Percentiles rank a stretch among this genome's conserved stretches.
Conservation (phyloP, 805 yeast genomes). For the Candida mattraensis region DNA sequence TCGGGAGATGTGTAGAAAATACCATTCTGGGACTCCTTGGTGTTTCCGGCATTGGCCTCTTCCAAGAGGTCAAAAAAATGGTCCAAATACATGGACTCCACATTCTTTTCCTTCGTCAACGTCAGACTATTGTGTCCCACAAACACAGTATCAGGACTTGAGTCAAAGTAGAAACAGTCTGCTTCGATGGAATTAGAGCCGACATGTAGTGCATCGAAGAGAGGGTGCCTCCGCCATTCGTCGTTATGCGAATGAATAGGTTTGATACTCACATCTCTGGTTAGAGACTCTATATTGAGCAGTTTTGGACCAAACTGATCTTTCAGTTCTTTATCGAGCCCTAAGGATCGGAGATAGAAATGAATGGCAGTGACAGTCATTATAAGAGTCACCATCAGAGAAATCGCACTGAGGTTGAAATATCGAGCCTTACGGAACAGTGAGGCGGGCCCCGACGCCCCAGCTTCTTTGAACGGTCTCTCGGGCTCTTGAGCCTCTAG, state of each 20-base stretch:
- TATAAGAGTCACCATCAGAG: constrained; percentile 10
- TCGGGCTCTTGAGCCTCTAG: neutral
- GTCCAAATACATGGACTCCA: constrained; percentile 51
- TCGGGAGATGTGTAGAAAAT: constrained; percentile 44
- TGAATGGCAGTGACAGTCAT: constrained; percentile 11
- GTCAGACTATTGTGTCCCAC: constrained; percentile 61
- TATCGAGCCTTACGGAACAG: constrained; percentile 1
- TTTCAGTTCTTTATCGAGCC: constrained; percentile 10
- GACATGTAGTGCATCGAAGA: constrained; percentile 51
- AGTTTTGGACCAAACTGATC: constrained; percentile 5
- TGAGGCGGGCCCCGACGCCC: neutral
- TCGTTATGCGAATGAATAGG: constrained; percentile 69
- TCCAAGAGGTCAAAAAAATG: constrained; percentile 50
- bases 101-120: constrained; percentile 42
- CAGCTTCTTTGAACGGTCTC: neutral
- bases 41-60: constrained; percentile 38
- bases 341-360: constrained; percentile 10
- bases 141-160: constrained; percentile 36
- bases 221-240: constrained; percentile 60
- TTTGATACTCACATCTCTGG: constrained; percentile 27
- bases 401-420: constrained; percentile 7
- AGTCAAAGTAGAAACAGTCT: constrained; percentile 55
- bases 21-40: constrained; percentile 29
- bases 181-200: constrained; percentile 65
- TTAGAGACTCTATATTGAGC: constrained; percentile 17